Base-by-base conservation (phyloP, 1,284 basidiomycete genomes). In the Boletus semigastroideus region DNA sequence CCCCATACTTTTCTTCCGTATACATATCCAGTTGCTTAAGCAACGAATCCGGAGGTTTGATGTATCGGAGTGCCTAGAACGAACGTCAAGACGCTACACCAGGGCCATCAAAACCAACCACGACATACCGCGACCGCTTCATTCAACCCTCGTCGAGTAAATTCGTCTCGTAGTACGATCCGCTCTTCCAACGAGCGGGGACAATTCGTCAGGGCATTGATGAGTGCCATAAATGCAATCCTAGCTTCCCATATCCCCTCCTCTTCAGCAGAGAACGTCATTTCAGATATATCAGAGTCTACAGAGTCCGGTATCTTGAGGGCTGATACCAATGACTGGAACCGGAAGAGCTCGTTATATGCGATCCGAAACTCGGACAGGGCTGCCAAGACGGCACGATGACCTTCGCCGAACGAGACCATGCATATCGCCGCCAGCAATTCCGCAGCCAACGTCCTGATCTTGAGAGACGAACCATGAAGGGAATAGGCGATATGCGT, bases 1-100 rank as follows among this genome's bases (percentile, higher is more conserved):
- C 93, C 58, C 94, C 92, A 46, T 88, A 89, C 61, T 92, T 90
- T 67, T 94, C 92, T 58, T 96, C 92, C 0, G 82, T 79, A 60
- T 93, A 95, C 16, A 92, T 79, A 56, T 89, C 82, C 7, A 94
- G 73, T 61, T 95, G 92, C 0, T 79, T 87, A 16, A 86, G 64
- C 28, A 94, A 72, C 1, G 71, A 69, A 41, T 93, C 90, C 12
- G 92, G 89, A 1, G 91, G 89, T 59, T 83, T 80, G 40, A 86
- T 74, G 60, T 92, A 91, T 56, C 85, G 79, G 6, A 94, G 72
- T 2, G 82, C 79, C 89, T 93, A 56, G 16, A 50, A 37, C 7
- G 9, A 16, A 45, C 13, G 27, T 42, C 42, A 48, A 39, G 17
- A 48, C 12, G 41, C 5, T 17, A 17, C 11, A 44, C 16, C 14